Base-by-base conservation (phyloP, 2,329 filamentous ascomycete species). In the Lasiodiplodia sp. region DNA sequence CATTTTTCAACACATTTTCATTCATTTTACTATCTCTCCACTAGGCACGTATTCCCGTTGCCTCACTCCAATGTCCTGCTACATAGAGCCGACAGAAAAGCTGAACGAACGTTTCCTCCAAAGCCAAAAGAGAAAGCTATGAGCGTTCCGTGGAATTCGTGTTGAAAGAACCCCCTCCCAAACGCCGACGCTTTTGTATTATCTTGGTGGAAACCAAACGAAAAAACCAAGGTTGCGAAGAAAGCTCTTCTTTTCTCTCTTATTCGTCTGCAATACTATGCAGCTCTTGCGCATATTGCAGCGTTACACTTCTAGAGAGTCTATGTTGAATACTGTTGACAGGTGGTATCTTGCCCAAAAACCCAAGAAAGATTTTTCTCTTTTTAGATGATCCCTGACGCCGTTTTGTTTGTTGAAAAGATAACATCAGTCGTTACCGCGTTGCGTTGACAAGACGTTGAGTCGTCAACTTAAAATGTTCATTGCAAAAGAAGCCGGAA, bases 301-400 rank as follows among this genome's bases (percentile, higher is more conserved):
- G 56, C 56, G 49, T 58, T n/a, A 18, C 4, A 18, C 44, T 23
- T 68, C 66, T 53, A 60, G 63, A 68, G 65, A 68, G 64, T 68
- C 68, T 69, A 69, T 69, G 68, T 69, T 69, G 68, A 69, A 69
- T 69, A 69, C 63, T 68, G 60, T 51, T 57, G 60, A 68, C 57
- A 68, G 65, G 47, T 65, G 56, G 58, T 63, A 67, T 55, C 57
- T 47, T 57, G 56, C 52, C 51, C 66, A 53, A 63, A 64, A 53
- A 63, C 40, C 58, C 67, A 37, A 62, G 25, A 12, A 47, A 47
- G 21, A n/a, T 21, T 47, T 63, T 52, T 51, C 52, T 18, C 51
- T 58, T 68, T 69, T 67, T 57, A 68, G 72, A 73, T 74, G 58
- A 72, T 75, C 66, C 66, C 66, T 68, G 66, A 68, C 67, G 67